Evolutionary conservation across 1,139 yeast genomes (phyloP).

Genomic region (Saccharomyces hybrid): DNA sequence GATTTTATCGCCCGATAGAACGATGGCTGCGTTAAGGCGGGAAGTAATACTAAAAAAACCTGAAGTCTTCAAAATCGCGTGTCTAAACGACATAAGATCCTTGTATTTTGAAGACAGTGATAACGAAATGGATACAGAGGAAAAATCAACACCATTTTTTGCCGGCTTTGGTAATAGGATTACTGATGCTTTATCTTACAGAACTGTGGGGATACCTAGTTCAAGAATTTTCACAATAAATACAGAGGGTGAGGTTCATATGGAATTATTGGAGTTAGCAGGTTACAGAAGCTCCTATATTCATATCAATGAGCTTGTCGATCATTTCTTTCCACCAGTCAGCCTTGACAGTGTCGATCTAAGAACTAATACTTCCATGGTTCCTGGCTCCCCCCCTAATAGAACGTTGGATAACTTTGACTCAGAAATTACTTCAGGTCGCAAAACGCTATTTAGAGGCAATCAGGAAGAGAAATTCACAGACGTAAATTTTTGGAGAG

Average conservation of each 20-base stretch:
- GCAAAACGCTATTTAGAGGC: conserved; percentile 23
- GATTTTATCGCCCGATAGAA: conserved; percentile 89
- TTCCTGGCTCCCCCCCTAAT: conserved; percentile 28
- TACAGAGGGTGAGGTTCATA: conserved; percentile 94
- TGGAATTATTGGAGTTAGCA: conserved; percentile 91
- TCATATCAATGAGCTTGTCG: conserved; percentile 88
- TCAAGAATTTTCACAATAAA: conserved; percentile 94
- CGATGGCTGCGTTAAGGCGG: conserved; percentile 87
- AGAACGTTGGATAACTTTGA: neutral
- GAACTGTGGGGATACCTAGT: conserved; percentile 91
- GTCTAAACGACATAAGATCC: conserved; percentile 76
- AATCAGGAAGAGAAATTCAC: conserved; percentile 59
- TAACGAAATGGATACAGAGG: conserved; percentile 17
- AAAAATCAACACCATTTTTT: conserved; percentile 56
- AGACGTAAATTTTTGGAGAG: conserved; percentile 91
- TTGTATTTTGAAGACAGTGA: conserved; percentile 38
- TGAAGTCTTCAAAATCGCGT: conserved; percentile 96
- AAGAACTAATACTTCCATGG: conserved; percentile 23
- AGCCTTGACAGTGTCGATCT: conserved; percentile 33
- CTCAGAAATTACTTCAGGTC: neutral
- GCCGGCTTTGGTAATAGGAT: conserved; percentile 98
- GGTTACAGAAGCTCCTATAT: conserved; percentile 87
- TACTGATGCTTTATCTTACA: conserved; percentile 92
- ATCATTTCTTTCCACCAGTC: conserved; percentile 94
- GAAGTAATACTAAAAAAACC: conserved; percentile 94